These are phyloP conservation scores for Boechera retrofracta DNA, from an alignment of 345 rosid genomes.

Conservation along the genomic window DNA sequence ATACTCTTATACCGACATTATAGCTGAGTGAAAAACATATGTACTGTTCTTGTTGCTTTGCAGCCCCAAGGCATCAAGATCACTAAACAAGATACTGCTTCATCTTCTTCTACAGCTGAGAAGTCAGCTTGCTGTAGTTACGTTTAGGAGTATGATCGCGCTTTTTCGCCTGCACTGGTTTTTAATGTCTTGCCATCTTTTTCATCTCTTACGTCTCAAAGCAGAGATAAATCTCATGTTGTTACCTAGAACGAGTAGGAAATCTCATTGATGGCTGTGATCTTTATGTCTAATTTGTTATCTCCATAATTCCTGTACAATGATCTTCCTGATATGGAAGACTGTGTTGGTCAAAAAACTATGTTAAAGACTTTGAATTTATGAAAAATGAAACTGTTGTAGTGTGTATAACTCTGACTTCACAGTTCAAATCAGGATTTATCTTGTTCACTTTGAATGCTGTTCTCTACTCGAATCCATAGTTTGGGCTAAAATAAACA, in stretches of 20 bases:
- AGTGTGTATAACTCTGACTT: conserved; percentile 31
- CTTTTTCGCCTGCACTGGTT: conserved; percentile 36
- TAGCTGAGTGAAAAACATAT: neutral
- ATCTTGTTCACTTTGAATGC: neutral
- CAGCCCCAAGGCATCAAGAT: conserved; percentile 75
- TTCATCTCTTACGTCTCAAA: conserved; percentile 43
- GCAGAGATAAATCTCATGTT: conserved; percentile 42
- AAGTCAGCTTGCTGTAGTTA: conserved; percentile 71
- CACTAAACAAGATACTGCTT: conserved; percentile 60
- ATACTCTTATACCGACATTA: conserved; percentile 7
- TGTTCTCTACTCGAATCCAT: neutral
- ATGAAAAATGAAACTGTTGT: conserved; percentile 32
- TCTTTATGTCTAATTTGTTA: conserved; percentile 43
- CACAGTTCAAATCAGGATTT: neutral
- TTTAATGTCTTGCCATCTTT: conserved; percentile 30
- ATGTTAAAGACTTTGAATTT: conserved; percentile 37
- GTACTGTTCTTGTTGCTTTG: conserved; percentile 5
- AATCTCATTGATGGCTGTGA: conserved; percentile 47
- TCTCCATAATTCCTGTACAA: conserved; percentile 31
- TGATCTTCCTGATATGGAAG: conserved; percentile 39
- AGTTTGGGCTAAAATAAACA: neutral
- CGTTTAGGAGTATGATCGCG: conserved; percentile 41
- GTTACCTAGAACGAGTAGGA: conserved; percentile 43
- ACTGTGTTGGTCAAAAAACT: conserved; percentile 36
- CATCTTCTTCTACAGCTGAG: conserved; percentile 54